Evolutionary conservation across 306 rosid genomes (phyloP).

Genomic region (Arachis hypogaea): DNA sequence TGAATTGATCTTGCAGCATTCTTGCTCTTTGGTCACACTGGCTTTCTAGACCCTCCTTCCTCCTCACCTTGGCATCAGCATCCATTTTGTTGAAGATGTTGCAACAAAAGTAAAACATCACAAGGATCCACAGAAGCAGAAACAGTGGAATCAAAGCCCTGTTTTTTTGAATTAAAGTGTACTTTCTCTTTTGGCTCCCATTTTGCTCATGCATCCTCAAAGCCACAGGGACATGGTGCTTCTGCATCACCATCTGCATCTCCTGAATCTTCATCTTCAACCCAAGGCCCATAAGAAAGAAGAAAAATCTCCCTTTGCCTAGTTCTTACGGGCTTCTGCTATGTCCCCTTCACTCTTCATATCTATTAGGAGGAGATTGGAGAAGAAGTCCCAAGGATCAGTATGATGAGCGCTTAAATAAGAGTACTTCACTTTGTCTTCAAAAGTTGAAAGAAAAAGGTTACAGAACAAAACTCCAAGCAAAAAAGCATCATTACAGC

Average conservation of each 20-base stretch:
- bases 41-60: slow-evolving; percentile 79
- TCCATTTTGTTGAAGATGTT: slow-evolving; percentile 67
- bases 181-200: slow-evolving; percentile 60
- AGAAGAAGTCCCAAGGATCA: slow-evolving; percentile 37
- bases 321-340: slow-evolving; percentile 35
- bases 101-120: slow-evolving; percentile 59
- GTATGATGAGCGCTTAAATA: slow-evolving; percentile 36
- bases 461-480: slow-evolving; percentile 45
- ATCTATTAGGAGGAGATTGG: slow-evolving; percentile 36
- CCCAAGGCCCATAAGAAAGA: slow-evolving; percentile 55
- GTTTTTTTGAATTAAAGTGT: slow-evolving; percentile 74
- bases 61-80: slow-evolving; percentile 76
- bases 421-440: slow-evolving; percentile 43
- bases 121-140: slow-evolving; percentile 64
- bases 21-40: slow-evolving; percentile 97
- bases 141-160: slow-evolving; percentile 78
- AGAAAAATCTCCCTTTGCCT: slow-evolving; percentile 28
- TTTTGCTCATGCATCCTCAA: slow-evolving; percentile 73
- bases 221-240: slow-evolving; percentile 62
- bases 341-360: slow-evolving; percentile 47
- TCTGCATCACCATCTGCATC: slow-evolving; percentile 57
- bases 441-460: slow-evolving; percentile 42
- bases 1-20: slow-evolving; percentile 97
- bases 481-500: slow-evolving; percentile 56
- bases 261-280: slow-evolving; percentile 71